Evolutionary conservation across 305 asterid species (phyloP), one percentile per base, ranked within the genome.

Genomic region (Fraxinus dipetala): DNA sequence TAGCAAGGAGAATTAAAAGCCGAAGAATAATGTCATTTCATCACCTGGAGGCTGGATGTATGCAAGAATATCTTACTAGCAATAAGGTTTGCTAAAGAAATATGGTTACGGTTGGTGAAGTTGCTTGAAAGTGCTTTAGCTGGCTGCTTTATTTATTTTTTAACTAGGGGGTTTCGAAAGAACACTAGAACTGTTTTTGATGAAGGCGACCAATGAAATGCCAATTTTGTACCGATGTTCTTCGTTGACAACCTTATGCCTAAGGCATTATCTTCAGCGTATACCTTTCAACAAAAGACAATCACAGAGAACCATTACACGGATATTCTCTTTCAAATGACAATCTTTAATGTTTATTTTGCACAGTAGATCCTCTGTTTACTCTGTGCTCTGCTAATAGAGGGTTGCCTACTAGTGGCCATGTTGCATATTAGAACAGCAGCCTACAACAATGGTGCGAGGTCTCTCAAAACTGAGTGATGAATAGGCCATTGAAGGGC

Each of bases 11-110:
- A 36, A 74, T 74, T 73, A 43, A 34, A 69, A 48, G 85, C 0
- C n/a, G 87, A 85, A 16, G 84, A 88, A 74, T 82, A 10, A 54
- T 85, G 61, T 51, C 78, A 79, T 28, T 72, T 72, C 45, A 31
- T 70, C 43, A 72, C 45, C 5, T 11, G 54, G 36, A 34, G 36
- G 36, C 20, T 24, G 35, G 76, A 32, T 16, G 35, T 30, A 28
- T 13, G 75, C 36, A 5, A 1, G 22, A 69, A 67, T 11, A 59
- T 8, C 74, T 67, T 10, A 28, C 8, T 11, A 36, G 36, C 14
- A 28, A 5, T 1, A 28, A 11, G 74, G 18, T 4, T 67, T 11
- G 20, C 72, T 0, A 28, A 32, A 67, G 20, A 11, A 28, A 5
- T 61, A 10, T 22, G 72, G 8, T n/a, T 7, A 20, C 69, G 0